Evolutionary conservation across 345 rosid genomes (phyloP), one percentile per base, ranked within the genome.

Genomic region (Populus davidiana): DNA sequence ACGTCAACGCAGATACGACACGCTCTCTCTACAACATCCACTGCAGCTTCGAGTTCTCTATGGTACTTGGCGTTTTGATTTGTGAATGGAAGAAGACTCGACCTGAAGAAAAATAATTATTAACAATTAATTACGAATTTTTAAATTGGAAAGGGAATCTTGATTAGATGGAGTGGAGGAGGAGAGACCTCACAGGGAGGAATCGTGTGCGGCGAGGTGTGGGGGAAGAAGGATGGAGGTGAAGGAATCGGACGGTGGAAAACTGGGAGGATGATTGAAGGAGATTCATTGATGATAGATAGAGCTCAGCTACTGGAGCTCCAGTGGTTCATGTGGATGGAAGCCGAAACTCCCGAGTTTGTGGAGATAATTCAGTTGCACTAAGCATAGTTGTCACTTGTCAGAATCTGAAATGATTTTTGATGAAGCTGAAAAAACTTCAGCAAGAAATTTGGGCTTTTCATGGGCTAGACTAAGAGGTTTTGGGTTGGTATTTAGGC

Each of bases 1-100:
- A 93, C 98, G 61, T 90, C 94, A 20, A 91, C 78, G 72, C 98
- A 94, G 73, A 94, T 92, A 25, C 87, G 86, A 79, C 98, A 94
- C 68, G 98, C 97, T 84, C 89, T 88, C 83, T 88, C 92, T 47
- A 93, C 95, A 6, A 86, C 88, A 75, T 83, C 90, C 67, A 90
- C 82, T 21, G 97, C 98, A 29, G 89, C 92, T 68, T 87, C 89
- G 23, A 94, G 91, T 83, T 94, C 98, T 77, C 75, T 84, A 73
- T 85, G 88, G 68, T 90, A 94, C 84, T 86, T 89, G 11, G 94
- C 92, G 76, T 85, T 88, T 69, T 86, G 86, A 70, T 77, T 86
- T 0, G 88, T 85, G 69, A 89, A 89, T 23, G 98, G 97, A 71
- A 91, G 90, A 69, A 47, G 50, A 47, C 83, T 83, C 52, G 90